Evolutionary conservation across 2,329 filamentous ascomycete genomes (phyloP), one percentile per base, ranked within the genome.

Genomic region (Cladophialophora bantiana): DNA sequence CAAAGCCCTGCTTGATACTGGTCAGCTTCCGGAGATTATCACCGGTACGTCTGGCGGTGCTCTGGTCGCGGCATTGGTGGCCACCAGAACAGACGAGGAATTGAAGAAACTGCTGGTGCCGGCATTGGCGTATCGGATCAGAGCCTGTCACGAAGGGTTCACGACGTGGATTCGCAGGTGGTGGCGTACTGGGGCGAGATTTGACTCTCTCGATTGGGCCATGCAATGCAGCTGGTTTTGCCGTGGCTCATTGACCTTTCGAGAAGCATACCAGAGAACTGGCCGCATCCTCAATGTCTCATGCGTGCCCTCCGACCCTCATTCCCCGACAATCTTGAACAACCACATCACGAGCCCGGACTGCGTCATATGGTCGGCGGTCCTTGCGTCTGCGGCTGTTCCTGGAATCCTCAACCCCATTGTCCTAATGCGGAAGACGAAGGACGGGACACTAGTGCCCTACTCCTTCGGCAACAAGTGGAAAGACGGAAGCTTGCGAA

Each of bases 381-480:
- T 98, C 2, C 82, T 99, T 53, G 95, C 95, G 0, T 97, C 94
- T 5, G 95, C 95, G 3, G 95, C 95, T 4, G 95, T 99, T 0
- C 95, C 95, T 0, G 95, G 95, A 1, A 98, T 99, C 65, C 82
- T 98, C 40, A 98, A 98, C 75, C 95, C 95, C 0, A 94, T 99
- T 1, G 87, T 99, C 7, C 92, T 92, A 83, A 94, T 97, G 89
- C 89, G 88, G 83, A 97, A 96, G 81, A 91, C 86, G 61, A 83
- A 85, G 18, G 87, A 93, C 67, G 94, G 93, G 1, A 88, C 84
- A 1, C 83, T 99, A 3, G 88, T 88, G 0, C 95, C 95, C 0
- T 99, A 97, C 78, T 96, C 92, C 0, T 99, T 99, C 76, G 95
- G 95, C 0, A 94, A 98, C 83, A 98, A 98, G 80, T 99, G 95